Percentiles rank a stretch among this genome's conserved stretches.
Conservation (phyloP, 805 yeast genomes). For the Starmerella ratchasimensis region DNA sequence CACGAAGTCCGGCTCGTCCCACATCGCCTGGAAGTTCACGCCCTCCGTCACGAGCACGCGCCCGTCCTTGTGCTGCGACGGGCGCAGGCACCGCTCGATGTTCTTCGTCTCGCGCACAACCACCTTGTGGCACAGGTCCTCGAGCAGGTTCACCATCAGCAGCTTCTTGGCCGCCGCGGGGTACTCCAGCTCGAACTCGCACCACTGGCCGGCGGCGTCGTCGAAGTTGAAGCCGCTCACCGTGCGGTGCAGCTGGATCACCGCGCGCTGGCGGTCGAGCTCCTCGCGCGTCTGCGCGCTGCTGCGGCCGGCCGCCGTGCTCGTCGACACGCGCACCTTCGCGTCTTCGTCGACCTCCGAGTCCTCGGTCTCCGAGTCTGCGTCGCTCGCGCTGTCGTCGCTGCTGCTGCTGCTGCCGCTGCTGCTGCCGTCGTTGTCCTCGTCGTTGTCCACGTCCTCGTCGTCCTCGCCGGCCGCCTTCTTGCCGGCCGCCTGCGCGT, state of each 20-base stretch:
- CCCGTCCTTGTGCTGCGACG: constrained; percentile 53
- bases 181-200: constrained; percentile 73
- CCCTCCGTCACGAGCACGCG: constrained; percentile 90
- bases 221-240: constrained; percentile 79
- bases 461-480: constrained; percentile 1
- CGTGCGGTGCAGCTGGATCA: constrained; percentile 56
- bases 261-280: constrained; percentile 72
- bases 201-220: constrained; percentile 80
- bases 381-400: constrained; percentile 9
- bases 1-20: constrained; percentile 91
- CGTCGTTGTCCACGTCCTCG: constrained; percentile 31
- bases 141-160: constrained; percentile 93
- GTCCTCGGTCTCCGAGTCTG: constrained; percentile 9
- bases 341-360: not conserved
- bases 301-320: not conserved
- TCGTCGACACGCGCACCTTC: not conserved
- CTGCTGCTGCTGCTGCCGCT: constrained; percentile 7
- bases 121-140: constrained; percentile 74
- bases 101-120: constrained; percentile 86
- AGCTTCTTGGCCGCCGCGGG: constrained; percentile 80
- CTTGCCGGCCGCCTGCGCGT: constrained; percentile 2
- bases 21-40: constrained; percentile 93
- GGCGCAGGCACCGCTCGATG: constrained; percentile 88
- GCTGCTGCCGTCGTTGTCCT: constrained; percentile 26
- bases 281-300: constrained; percentile 46